Percentiles rank a stretch among this genome's conserved stretches.
Evolutionary conservation across 2,329 filamentous ascomycete genomes (phyloP).

Genomic region (Penicillium sp.): DNA sequence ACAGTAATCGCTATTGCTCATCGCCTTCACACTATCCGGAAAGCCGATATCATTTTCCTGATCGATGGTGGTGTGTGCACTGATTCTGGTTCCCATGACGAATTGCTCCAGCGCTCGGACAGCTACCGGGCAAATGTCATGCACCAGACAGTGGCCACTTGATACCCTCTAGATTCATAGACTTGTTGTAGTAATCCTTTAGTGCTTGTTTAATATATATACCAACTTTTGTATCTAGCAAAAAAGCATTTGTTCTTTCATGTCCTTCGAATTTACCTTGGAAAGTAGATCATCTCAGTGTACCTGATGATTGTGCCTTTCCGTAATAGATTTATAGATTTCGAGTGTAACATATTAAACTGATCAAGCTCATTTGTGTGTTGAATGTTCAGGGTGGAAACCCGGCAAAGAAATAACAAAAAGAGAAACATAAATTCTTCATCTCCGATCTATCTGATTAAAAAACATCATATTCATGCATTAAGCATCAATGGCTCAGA

Average conservation of each 20-base stretch:
- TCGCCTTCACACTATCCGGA: slow-evolving; percentile 53
- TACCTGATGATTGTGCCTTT: background rate
- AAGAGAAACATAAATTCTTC: background rate
- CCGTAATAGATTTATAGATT: too few relatives aligned
- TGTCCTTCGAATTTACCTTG: background rate
- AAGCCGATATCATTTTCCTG: slow-evolving; percentile 76
- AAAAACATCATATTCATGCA: slow-evolving; percentile 8
- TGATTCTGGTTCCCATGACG: slow-evolving; percentile 62
- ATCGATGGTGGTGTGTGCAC: slow-evolving; percentile 66
- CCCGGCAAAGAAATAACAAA: background rate
- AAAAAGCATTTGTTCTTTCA: background rate
- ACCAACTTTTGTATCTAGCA: background rate
- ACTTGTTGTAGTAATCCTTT: slow-evolving; percentile 2
- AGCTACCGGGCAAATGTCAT: slow-evolving; percentile 43
- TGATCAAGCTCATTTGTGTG: too few relatives aligned
- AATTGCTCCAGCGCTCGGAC: slow-evolving; percentile 52
- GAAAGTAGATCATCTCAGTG: background rate
- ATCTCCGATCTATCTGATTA: background rate
- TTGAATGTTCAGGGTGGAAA: background rate
- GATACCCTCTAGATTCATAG: background rate
- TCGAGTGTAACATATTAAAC: too few relatives aligned
- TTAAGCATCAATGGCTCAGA: slow-evolving; percentile 9
- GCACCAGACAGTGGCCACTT: slow-evolving; percentile 37
- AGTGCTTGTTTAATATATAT: slow-evolving; percentile 4
- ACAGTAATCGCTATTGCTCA: slow-evolving; percentile 46